Conservation (phyloP, 2,329 filamentous ascomycete genomes). For the Alternaria sp. region DNA sequence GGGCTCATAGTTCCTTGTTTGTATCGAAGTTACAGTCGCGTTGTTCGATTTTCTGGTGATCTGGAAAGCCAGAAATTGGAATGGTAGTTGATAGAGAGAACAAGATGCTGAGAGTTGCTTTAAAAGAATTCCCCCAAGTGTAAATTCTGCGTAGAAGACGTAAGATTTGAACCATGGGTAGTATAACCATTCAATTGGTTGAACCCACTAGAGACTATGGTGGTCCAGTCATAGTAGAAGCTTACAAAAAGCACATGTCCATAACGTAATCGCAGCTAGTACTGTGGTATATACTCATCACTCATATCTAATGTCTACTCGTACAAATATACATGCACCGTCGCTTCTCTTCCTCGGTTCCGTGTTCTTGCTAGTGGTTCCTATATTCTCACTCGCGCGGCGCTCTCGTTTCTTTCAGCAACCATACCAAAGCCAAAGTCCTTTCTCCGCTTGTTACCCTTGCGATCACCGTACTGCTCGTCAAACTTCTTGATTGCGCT, state of each 20-base stretch:
- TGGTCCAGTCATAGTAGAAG: not conserved
- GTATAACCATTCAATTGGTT: not conserved
- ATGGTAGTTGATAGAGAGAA: not conserved
- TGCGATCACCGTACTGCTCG: conserved; percentile 88
- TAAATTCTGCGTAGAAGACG: not conserved
- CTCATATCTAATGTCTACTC: conserved; percentile 1
- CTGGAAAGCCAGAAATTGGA: not conserved
- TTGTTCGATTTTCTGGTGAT: not conserved
- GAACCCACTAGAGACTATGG: not conserved
- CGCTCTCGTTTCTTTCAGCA: conserved; percentile 39
- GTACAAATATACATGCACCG: not conserved
- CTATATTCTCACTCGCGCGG: conserved; percentile 43
- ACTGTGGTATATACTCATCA: not conserved
- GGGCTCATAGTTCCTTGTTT: not conserved
- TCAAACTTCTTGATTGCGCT: conserved; percentile 93
- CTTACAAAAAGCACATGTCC: not conserved
- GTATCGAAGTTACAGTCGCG: not conserved
- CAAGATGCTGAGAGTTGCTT: not conserved
- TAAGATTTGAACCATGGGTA: not conserved
- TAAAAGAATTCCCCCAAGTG: not conserved
- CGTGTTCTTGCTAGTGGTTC: not conserved
- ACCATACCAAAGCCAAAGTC: conserved; percentile 60
- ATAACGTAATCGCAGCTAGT: not conserved
- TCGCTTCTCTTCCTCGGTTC: too few relatives aligned
- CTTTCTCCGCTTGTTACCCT: conserved; percentile 69